Percentiles rank a stretch among this genome's conserved stretches.
These are phyloP conservation scores for Trichocladium uniseriatum DNA, from an alignment of 495 filamentous ascomycete species.

Conservation along the genomic window DNA sequence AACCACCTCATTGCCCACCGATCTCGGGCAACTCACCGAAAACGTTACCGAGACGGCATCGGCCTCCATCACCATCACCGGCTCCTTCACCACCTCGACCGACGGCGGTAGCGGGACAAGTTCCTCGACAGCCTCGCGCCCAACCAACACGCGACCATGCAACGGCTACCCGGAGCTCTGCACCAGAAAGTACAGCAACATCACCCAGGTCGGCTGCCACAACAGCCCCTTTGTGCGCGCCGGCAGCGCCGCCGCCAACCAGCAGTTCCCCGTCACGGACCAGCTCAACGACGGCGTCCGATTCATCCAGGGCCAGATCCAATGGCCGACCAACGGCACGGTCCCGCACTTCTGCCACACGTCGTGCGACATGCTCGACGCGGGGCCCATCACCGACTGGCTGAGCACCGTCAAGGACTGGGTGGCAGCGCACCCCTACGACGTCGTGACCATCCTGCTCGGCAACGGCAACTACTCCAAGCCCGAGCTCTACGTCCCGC, in stretches of 20 bases:
- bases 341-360: conserved; percentile 64
- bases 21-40: conserved; percentile 17
- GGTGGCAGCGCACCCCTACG: conserved; percentile 70
- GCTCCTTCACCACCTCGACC: conserved; percentile 25
- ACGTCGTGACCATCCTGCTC: conserved; percentile 84
- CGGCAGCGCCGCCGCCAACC: conserved; percentile 71
- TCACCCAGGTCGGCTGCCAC: conserved; percentile 76
- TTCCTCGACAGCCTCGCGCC: conserved; percentile 33
- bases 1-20: conserved; percentile 17
- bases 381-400: conserved; percentile 66
- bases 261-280: conserved; percentile 53
- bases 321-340: conserved; percentile 33
- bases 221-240: conserved; percentile 73
- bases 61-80: conserved; percentile 29
- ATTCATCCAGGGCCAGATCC: conserved; percentile 79
- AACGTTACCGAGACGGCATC: conserved; percentile 37
- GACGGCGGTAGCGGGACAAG: conserved; percentile 24
- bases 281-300: conserved; percentile 85
- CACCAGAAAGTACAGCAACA: conserved; percentile 71
- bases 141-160: conserved; percentile 67
- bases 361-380: conserved; percentile 67
- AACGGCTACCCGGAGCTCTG: conserved; percentile 86
- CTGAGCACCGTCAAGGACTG: conserved; percentile 60
- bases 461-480: conserved; percentile 66
- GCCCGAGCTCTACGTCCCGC: conserved; percentile 34